Percentiles rank a stretch among this genome's conserved stretches.
phyloP scores from a whole-genome alignment of 148 eudicot species.

The Linanthus parryae region DNA sequence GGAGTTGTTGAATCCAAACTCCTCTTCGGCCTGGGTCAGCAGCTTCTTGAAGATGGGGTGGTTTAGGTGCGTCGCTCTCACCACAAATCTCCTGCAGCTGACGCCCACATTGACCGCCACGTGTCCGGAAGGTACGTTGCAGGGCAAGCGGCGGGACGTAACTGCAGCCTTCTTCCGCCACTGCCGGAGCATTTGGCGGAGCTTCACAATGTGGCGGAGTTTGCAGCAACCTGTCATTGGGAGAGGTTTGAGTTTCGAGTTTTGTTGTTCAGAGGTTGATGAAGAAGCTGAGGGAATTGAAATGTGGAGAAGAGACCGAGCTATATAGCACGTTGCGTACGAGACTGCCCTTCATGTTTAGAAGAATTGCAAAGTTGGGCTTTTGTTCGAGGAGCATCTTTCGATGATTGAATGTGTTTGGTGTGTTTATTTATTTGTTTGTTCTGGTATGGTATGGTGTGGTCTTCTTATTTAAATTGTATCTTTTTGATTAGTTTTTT shows the following conservation, averaged over 20 bases:
- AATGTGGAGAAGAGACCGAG: neutral
- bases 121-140: slow-evolving; percentile 47
- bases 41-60: slow-evolving; percentile 8
- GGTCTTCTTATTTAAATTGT: no score
- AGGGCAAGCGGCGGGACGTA: slow-evolving; percentile 13
- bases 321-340: neutral
- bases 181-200: slow-evolving; percentile 52
- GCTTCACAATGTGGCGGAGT: slow-evolving; percentile 56
- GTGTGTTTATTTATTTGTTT: no score
- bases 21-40: slow-evolving; percentile 3
- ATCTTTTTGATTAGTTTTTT: no score
- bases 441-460: no score
- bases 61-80: slow-evolving; percentile 7
- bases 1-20: neutral
- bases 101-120: slow-evolving; percentile 10
- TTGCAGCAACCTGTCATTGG: slow-evolving; percentile 19
- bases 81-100: slow-evolving; percentile 1
- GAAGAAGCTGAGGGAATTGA: neutral
- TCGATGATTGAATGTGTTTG: no score
- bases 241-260: neutral
- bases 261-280: neutral
- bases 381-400: no score
- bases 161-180: slow-evolving; percentile 37
- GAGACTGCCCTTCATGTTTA: neutral
- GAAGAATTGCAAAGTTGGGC: slow-evolving; percentile 2